A percentile compares a stretch with the other conserved stretches of the same genome.
These are phyloP conservation scores for Mimosa pudica DNA, from an alignment of 306 rosid species.

Conservation along the genomic window DNA sequence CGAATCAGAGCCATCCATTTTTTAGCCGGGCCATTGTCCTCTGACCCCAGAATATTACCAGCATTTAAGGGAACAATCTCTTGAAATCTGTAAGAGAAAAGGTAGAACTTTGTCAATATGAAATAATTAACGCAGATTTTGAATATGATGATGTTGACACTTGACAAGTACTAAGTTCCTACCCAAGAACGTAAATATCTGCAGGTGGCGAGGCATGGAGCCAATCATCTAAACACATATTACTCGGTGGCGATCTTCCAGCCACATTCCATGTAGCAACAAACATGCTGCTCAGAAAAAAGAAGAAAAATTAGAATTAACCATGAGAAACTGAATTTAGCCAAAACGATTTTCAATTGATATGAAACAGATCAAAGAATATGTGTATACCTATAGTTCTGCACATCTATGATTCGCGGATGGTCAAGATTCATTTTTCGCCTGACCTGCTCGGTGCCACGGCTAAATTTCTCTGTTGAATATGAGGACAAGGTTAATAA, in stretches of 20 bases:
- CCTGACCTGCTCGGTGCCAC: constrained; percentile 67
- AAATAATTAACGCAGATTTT: constrained; percentile 25
- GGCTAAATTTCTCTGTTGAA: constrained; percentile 84
- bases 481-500: constrained; percentile 25
- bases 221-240: constrained; percentile 87
- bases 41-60: constrained; percentile 92
- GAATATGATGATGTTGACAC: background rate
- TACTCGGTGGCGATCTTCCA: constrained; percentile 94
- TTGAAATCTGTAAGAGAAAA: constrained; percentile 72
- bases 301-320: constrained; percentile 15
- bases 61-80: constrained; percentile 99
- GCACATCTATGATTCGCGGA: constrained; percentile 95
- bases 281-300: constrained; percentile 65
- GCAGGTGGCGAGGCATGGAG: constrained; percentile 96
- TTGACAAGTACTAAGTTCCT: constrained; percentile 37
- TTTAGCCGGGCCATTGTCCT: constrained; percentile 99
- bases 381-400: constrained; percentile 69
- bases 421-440: constrained; percentile 96
- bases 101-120: constrained; percentile 27
- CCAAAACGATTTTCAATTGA: constrained; percentile 24
- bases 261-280: constrained; percentile 99
- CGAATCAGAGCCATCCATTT: constrained; percentile 96
- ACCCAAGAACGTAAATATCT: constrained; percentile 99
- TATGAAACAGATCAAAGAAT: constrained; percentile 25
- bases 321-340: constrained; percentile 32